Base-by-base conservation (phyloP, 1,284 basidiomycete genomes). In the Sphagnurus paluster region DNA sequence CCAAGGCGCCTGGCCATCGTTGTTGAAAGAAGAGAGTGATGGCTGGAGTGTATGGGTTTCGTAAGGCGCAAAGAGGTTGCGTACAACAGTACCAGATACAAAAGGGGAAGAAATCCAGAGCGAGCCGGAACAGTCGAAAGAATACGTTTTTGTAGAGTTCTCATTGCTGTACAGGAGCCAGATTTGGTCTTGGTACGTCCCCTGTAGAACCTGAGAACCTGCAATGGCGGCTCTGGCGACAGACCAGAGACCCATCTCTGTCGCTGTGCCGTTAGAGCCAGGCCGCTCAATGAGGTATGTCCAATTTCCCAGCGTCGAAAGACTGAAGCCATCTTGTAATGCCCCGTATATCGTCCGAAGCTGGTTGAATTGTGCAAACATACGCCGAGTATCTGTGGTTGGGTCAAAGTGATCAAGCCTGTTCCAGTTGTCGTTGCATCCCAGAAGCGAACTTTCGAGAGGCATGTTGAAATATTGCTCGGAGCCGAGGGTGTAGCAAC, bases 401-500 rank as follows among this genome's bases (percentile, higher is more conserved):
- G 92, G 90, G 66, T 96, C 93, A 63, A 95, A 94, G 65, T 95
- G 93, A 61, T 96, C 93, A 19, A 93, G 79, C 2, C 87, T 80
- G 63, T 94, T 93, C 88, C 87, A 91, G 56, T 87, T 82, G 61
- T 95, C 90, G 46, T 85, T 59, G 62, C 93, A 96, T 42, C 91
- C 92, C 19, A 90, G 71, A 26, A 91, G 64, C 5, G 87, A 71
- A 56, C 82, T 84, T 49, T 89, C 85, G 52, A 94, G 72, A 2
- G 87, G 87, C 78, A 93, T 88, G 65, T 93, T 89, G 75, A 84
- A 95, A 70, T 93, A 95, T 61, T 95, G 92, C 51, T 82, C 76
- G 4, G 93, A 93, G 23, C 93, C 93, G 29, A 94, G 79, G 44
- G 75, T 76, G 68, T 95, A 95, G 66, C 93, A 95, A 8, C 93